Base-by-base conservation (phyloP, 202 grass and related monocot genomes). In the Schoenoplectus triqueter region DNA sequence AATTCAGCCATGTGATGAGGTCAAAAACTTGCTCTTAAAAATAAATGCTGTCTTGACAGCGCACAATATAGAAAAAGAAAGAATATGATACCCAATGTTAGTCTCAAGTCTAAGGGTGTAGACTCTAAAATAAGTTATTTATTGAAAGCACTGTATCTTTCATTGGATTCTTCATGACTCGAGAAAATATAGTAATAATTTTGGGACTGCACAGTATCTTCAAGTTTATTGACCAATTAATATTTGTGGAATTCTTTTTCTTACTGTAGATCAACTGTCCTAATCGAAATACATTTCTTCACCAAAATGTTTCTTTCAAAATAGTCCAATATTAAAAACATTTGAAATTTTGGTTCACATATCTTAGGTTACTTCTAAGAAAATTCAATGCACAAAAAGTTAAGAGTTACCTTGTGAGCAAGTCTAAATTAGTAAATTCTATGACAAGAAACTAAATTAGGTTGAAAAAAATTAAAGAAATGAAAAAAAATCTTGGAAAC, bases 1-100 rank as follows among this genome's bases (percentile, higher is more conserved):
- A 68, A 78, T 67, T 66, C 8, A 31, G 41, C 62, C 80, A 82
- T 82, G 80, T 82, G 80, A 66, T 82, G 64, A 62, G 47, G 61
- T 82, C 80, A 67, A 82, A 82, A 82, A 7, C 18, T 82, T 67
- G 52, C 67, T 64, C 80, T 82, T 82, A 62, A 11, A 67, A 81
- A 67, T 54, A 50, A 82, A 52, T 82, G 64, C 11, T 82, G 44
- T 68, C 61, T 31, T 82, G 62, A 82, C 80, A 78, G 39, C 80
- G 0, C 64, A 67, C 48, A 68, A 45, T 67, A 66, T 82, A 50
- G 44, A 13, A 68, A 62, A 82, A 67, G 6, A 2, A 22, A 7
- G 21, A 15, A 82, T 82, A 78, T 17, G 44, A 78, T 59, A 61
- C 61, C 5, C 6, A 78, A 78, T 78, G 6, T 60, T 60, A 78